Conservation (phyloP, 2,329 filamentous ascomycete genomes). For the Talaromyces sp. region DNA sequence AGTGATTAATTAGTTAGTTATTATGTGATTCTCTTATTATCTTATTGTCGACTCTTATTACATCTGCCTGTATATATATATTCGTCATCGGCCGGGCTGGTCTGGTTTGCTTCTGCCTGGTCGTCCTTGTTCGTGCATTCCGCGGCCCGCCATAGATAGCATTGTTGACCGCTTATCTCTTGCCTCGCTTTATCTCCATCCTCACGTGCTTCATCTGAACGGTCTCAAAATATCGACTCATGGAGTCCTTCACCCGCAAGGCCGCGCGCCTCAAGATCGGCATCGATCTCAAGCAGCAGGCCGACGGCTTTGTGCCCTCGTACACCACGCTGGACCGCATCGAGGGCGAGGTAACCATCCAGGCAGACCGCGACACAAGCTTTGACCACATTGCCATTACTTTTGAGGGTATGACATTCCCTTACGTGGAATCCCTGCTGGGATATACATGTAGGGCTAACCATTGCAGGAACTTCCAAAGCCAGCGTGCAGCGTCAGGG, state of each 20-base stretch:
- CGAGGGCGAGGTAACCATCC: constrained; percentile 49
- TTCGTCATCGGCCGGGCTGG: no score
- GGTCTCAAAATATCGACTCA: neutral
- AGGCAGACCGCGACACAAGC: constrained; percentile 45
- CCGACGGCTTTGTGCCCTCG: constrained; percentile 35
- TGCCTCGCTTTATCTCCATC: no score
- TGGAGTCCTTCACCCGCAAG: constrained; percentile 23
- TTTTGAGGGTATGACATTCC: constrained; percentile 46
- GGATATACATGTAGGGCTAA: neutral
- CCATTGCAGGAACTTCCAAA: constrained; percentile 41
- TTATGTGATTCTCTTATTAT: neutral
- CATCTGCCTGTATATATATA: no score
- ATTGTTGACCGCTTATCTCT: no score
- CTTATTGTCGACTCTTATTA: neutral
- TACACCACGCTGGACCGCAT: constrained; percentile 56
- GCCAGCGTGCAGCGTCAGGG: constrained; percentile 53
- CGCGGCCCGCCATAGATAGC: no score
- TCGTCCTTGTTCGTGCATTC: no score
- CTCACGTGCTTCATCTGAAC: no score
- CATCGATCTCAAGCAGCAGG: constrained; percentile 25
- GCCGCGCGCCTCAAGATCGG: constrained; percentile 23
- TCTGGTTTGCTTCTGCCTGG: no score
- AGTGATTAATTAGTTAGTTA: neutral
- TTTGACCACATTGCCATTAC: constrained; percentile 57
- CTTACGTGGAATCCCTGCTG: neutral